Conservation (phyloP, 768 basidiomycete genomes). For the Mycena amicta region DNA sequence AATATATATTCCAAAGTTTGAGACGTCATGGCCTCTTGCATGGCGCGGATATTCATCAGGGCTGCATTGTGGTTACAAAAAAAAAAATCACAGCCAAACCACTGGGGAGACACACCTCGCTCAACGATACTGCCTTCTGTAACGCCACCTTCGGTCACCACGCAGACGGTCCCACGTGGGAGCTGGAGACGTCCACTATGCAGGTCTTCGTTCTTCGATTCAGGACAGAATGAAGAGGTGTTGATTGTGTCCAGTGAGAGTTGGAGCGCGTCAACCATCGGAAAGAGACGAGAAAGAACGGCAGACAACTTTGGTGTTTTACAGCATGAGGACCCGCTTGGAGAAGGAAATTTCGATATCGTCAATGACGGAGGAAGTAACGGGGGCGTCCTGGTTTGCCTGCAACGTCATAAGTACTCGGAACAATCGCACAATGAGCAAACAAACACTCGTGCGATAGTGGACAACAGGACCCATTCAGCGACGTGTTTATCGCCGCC, state of each 20-base stretch:
- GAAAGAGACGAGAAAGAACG: conserved; percentile 61
- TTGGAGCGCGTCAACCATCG: conserved; percentile 55
- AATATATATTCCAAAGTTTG: conserved; percentile 77
- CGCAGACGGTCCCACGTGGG: conserved; percentile 57
- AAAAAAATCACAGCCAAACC: too few species aligned
- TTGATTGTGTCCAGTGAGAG: conserved; percentile 69
- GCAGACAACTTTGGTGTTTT: conserved; percentile 51
- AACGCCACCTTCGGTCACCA: conserved; percentile 69
- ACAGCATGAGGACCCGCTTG: conserved; percentile 29
- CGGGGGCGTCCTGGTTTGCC: conserved; percentile 67
- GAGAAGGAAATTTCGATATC: conserved; percentile 61
- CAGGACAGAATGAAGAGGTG: conserved; percentile 57
- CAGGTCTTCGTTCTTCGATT: conserved; percentile 70
- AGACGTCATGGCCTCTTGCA: conserved; percentile 62
- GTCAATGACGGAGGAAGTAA: conserved; percentile 70
- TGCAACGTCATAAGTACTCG: conserved; percentile 29
- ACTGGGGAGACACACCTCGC: conserved; percentile 56
- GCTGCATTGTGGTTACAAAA: too few species aligned
- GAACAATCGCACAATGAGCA: conserved; percentile 1
- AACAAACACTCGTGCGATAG: conserved; percentile 66
- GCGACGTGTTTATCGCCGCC: conserved; percentile 70
- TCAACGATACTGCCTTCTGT: conserved; percentile 69
- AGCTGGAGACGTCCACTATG: conserved; percentile 77
- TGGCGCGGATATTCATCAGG: conserved; percentile 60
- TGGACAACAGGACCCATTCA: conserved; percentile 71